Percentiles rank a stretch among this genome's conserved stretches.
These are phyloP conservation scores for Phytophthora boehmeriae DNA, from an alignment of 352 stramenopile species.

Conservation along the genomic window DNA sequence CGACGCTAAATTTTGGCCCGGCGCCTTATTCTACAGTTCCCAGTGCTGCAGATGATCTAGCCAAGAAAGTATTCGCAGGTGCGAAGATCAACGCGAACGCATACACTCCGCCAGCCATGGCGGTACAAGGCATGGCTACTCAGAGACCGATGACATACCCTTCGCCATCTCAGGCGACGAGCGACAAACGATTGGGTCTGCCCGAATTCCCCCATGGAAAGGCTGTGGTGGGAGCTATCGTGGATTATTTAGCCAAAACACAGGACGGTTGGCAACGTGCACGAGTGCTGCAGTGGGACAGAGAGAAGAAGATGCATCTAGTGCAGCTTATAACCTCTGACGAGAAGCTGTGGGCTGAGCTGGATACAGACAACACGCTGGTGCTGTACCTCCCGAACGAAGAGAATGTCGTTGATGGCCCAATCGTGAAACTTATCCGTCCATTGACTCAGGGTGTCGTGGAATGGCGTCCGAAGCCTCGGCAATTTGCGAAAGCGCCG, in stretches of 20 bases:
- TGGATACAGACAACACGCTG: constrained; percentile 64
- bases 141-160: constrained; percentile 57
- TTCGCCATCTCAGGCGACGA: constrained; percentile 14
- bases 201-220: constrained; percentile 58
- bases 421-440: constrained; percentile 65
- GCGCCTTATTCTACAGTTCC: constrained; percentile 16
- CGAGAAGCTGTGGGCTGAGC: constrained; percentile 65
- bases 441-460: constrained; percentile 53
- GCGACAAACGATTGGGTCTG: constrained; percentile 45
- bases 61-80: constrained; percentile 33
- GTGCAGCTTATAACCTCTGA: constrained; percentile 62
- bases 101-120: constrained; percentile 46
- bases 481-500: constrained; percentile 51
- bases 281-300: constrained; percentile 73
- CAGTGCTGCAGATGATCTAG: constrained; percentile 24
- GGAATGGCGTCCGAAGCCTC: constrained; percentile 79
- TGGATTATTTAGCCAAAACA: constrained; percentile 75
- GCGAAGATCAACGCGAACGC: constrained; percentile 44
- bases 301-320: constrained; percentile 65
- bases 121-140: constrained; percentile 50
- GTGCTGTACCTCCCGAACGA: constrained; percentile 70
- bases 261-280: constrained; percentile 76
- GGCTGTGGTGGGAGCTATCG: constrained; percentile 63
- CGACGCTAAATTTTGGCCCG: constrained; percentile 40
- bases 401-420: constrained; percentile 58